Base-by-base conservation (phyloP, 257 asterid species). In the Solanum chaucha region DNA sequence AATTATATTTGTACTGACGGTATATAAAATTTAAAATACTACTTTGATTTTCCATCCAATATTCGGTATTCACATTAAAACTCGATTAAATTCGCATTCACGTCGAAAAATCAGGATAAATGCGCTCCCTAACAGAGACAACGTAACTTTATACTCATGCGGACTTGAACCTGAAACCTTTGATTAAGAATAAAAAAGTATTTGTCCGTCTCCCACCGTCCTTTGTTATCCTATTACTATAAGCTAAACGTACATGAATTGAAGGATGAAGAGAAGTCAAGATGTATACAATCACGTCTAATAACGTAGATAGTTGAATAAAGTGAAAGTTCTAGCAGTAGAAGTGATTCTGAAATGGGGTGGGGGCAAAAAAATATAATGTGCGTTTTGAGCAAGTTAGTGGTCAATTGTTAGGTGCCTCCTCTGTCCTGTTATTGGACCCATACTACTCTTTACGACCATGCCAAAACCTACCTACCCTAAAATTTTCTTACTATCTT, bases 361-460 rank as follows among this genome's bases (percentile, higher is more conserved):
- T 11, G 10, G 58, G 78, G 41, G 8, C 26, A n/a, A 6, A 61
- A 61, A n/a, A 61, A 61, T 61, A 61, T 61, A 61, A n/a, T 10
- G 51, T 48, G 73, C 40, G 20, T 55, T 75, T 26, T 19, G 71
- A 85, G 65, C 78, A 86, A 58, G 85, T 36, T 38, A 20, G 5
- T 26, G 61, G 92, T 88, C 92, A 88, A 90, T 71, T 55, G 90
- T 90, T 90, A 48, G 90, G 92, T 88, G 85, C 38, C 51, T 78
- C 65, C 72, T 35, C 75, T 90, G 84, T 87, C 88, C 9, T 28
- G 5, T 41, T 55, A 44, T 85, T 81, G 84, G 82, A 82, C 87
- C 86, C 86, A 74, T 48, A 28, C 41, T 26, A n/a, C 40, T 1
- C 40, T 81, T 81, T 81, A 48, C 85, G 68, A 81, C 85, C 68